phyloP scores from a whole-genome alignment of 2,329 filamentous ascomycete species.

The Aureobasidium uvarum region DNA sequence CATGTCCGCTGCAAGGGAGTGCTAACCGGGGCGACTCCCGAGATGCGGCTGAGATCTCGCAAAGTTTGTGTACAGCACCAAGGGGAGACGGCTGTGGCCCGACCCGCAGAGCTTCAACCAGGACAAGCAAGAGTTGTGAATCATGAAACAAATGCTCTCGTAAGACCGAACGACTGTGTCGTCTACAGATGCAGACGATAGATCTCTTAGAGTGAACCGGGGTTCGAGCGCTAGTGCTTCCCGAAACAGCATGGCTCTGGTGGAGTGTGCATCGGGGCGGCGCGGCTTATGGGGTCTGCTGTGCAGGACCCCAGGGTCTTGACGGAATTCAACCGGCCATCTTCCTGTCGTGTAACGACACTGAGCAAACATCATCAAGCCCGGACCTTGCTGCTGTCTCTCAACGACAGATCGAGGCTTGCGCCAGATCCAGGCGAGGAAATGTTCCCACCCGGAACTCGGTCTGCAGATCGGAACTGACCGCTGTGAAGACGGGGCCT shows the following conservation, averaged over 20 bases:
- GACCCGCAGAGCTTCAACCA: slow-evolving; percentile 10
- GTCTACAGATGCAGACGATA: slow-evolving; percentile 15
- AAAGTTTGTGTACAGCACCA: background rate
- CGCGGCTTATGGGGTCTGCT: slow-evolving; percentile 13
- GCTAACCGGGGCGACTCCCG: slow-evolving; percentile 1
- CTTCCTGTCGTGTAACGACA: slow-evolving; percentile 3
- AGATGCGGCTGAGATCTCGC: slow-evolving; percentile 8
- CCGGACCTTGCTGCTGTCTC: slow-evolving; percentile 5
- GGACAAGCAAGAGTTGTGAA: background rate
- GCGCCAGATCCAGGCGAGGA: slow-evolving; percentile 20
- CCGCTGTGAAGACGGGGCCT: background rate
- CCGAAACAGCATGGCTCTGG: slow-evolving; percentile 9
- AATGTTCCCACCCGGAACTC: slow-evolving; percentile 7
- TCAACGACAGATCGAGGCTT: slow-evolving; percentile 20
- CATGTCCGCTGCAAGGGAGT: slow-evolving; percentile 2
- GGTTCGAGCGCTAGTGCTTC: background rate
- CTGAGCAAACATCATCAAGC: slow-evolving; percentile 10
- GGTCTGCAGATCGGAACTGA: slow-evolving; percentile 18
- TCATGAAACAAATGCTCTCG: background rate
- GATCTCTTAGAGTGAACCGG: background rate
- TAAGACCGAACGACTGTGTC: background rate
- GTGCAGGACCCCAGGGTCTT: background rate
- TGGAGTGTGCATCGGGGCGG: slow-evolving; percentile 15
- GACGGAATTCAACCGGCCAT: slow-evolving; percentile 13
- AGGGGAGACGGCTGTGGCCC: background rate